A percentile compares a stretch with the other conserved stretches of the same genome.
Conservation (phyloP, 1,284 basidiomycete species). For the Ganoderma leucocontextum region DNA sequence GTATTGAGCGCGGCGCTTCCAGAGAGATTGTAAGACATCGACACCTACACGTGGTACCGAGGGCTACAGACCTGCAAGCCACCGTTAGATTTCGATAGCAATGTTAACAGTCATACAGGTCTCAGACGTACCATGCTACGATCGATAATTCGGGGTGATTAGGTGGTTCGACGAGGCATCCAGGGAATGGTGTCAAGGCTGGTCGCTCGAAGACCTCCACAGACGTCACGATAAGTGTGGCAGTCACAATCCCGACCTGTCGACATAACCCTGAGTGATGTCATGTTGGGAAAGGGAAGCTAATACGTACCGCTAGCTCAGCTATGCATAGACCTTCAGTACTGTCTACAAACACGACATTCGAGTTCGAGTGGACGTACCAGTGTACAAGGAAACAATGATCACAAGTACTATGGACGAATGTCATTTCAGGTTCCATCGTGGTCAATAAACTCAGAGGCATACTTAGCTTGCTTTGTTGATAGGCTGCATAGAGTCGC, state of each 20-base stretch:
- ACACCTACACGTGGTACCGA: conserved; percentile 21
- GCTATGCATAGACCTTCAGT: background rate
- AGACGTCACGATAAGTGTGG: conserved; percentile 4
- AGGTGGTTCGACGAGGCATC: conserved; percentile 14
- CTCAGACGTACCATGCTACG: conserved; percentile 17
- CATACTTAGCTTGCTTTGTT: conserved; percentile 20
- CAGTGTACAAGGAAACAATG: conserved; percentile 13
- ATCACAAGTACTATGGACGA: conserved; percentile 11
- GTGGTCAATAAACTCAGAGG: background rate
- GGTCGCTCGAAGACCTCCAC: conserved; percentile 11
- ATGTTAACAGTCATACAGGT: background rate
- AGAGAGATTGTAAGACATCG: background rate
- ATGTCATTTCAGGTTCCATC: background rate
- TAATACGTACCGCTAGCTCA: background rate
- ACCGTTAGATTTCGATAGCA: background rate
- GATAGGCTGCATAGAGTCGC: conserved; percentile 28
- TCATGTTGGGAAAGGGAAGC: background rate
- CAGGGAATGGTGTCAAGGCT: conserved; percentile 13
- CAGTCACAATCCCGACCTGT: conserved; percentile 14
- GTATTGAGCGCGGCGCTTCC: background rate
- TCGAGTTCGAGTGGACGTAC: conserved; percentile 5
- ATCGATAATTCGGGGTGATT: conserved; percentile 6
- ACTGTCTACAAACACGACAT: background rate
- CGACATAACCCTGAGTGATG: background rate
- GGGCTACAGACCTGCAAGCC: conserved; percentile 14